Conservation (phyloP, 2,329 filamentous ascomycete species). For the Gremmenia infestans region DNA sequence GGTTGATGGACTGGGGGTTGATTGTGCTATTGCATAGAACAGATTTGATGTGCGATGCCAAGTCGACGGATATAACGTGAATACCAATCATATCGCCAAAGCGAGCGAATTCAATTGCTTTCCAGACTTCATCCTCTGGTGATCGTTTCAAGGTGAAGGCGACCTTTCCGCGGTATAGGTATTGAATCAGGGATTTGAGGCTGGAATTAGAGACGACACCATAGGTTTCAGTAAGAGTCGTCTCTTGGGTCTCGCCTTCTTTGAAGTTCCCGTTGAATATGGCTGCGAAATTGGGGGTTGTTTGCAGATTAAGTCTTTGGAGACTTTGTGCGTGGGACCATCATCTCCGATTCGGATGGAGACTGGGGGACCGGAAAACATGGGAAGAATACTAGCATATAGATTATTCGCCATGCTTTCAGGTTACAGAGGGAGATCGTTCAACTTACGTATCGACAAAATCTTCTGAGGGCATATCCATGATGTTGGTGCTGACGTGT, state of each 20-base stretch:
- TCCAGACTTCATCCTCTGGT: background rate
- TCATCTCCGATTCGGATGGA: background rate
- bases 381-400: background rate
- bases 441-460: background rate
- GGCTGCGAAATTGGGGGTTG: slow-evolving; percentile 6
- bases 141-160: background rate
- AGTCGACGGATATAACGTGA: background rate
- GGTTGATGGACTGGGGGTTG: too few relatives aligned
- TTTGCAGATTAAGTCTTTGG: slow-evolving; percentile 1
- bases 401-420: background rate
- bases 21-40: background rate
- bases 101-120: background rate
- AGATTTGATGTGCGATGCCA: background rate
- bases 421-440: background rate
- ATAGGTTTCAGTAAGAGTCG: background rate
- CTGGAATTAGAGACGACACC: background rate
- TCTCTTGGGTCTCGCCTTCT: background rate
- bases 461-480: background rate
- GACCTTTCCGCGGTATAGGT: background rate
- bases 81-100: background rate
- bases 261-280: slow-evolving; percentile 1
- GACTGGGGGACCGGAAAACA: background rate
- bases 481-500: background rate
- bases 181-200: background rate
- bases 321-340: background rate